Conservation (phyloP, 306 rosid species). For the Hippophae tibetana region DNA sequence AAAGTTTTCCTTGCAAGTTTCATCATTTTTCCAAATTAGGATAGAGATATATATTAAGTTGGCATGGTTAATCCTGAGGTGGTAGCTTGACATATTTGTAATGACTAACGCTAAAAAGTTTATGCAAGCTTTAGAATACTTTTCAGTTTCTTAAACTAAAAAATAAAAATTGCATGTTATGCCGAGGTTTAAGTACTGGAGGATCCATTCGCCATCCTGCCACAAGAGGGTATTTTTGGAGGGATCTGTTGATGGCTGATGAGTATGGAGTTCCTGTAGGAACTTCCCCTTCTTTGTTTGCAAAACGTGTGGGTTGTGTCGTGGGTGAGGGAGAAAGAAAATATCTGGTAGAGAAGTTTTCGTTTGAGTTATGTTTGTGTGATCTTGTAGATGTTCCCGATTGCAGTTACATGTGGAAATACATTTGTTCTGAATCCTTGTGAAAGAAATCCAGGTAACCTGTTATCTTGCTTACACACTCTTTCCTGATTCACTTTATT, state of each 20-base stretch:
- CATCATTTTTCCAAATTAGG: constrained; percentile 2
- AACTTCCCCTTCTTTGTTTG: neutral
- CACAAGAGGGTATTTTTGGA: neutral
- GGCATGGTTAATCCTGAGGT: constrained; percentile 9
- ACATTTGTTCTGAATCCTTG: constrained; percentile 70
- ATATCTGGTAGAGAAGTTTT: constrained; percentile 1
- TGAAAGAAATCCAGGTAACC: constrained; percentile 55
- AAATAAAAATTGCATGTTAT: too few species aligned
- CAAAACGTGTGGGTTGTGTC: constrained; percentile 5
- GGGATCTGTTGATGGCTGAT: neutral
- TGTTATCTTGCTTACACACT: constrained; percentile 5
- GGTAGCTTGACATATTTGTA: neutral
- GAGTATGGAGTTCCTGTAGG: neutral
- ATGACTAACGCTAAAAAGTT: too few species aligned
- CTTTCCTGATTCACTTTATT: neutral
- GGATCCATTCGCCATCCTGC: neutral
- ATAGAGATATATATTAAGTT: neutral
- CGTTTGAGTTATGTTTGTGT: constrained; percentile 10
- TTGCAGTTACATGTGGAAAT: constrained; percentile 68
- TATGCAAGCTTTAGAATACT: too few species aligned
- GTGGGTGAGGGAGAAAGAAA: neutral
- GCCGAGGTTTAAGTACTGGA: too few species aligned
- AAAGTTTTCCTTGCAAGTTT: neutral
- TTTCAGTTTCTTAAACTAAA: too few species aligned
- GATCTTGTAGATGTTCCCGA: constrained; percentile 58